These are phyloP conservation scores for Chrysophaeum taylorii DNA, from an alignment of 352 stramenopile genomes.

Conservation along the genomic window DNA sequence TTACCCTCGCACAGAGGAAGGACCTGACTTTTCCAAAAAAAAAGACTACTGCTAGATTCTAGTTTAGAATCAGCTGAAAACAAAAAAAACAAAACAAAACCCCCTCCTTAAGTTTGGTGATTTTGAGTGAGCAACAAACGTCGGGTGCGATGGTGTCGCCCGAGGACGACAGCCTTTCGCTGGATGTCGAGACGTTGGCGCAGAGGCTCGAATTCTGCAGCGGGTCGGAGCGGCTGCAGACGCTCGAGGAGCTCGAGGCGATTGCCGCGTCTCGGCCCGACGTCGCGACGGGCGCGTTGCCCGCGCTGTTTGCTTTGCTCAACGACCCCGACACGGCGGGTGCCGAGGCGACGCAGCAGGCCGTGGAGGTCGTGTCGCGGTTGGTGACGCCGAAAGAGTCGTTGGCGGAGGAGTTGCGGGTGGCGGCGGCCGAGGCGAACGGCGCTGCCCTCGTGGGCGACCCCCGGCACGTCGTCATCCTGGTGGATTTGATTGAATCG, in stretches of 20 bases:
- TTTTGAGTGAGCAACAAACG: no score
- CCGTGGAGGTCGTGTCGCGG: not conserved
- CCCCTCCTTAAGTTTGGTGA: no score
- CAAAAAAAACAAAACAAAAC: no score
- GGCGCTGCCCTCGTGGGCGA: not conserved
- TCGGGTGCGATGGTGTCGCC: no score
- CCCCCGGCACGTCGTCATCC: not conserved
- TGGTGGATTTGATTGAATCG: not conserved
- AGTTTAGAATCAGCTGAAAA: no score
- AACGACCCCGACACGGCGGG: not conserved
- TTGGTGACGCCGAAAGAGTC: not conserved
- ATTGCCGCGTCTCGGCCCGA: not conserved
- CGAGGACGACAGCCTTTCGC: no score
- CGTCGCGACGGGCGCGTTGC: not conserved
- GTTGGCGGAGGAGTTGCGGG: no score
- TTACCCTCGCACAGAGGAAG: no score
- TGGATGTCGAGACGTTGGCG: constrained; percentile 10
- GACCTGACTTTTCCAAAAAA: no score
- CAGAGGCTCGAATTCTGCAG: not conserved
- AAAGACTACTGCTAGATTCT: no score
- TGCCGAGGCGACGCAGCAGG: not conserved
- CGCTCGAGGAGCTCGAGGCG: constrained; percentile 13
- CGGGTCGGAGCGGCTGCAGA: not conserved
- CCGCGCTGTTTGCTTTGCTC: not conserved
- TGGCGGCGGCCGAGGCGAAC: not conserved